phyloP scores from a whole-genome alignment of 2,329 filamentous ascomycete species.

The Fusarium agapanthi region DNA sequence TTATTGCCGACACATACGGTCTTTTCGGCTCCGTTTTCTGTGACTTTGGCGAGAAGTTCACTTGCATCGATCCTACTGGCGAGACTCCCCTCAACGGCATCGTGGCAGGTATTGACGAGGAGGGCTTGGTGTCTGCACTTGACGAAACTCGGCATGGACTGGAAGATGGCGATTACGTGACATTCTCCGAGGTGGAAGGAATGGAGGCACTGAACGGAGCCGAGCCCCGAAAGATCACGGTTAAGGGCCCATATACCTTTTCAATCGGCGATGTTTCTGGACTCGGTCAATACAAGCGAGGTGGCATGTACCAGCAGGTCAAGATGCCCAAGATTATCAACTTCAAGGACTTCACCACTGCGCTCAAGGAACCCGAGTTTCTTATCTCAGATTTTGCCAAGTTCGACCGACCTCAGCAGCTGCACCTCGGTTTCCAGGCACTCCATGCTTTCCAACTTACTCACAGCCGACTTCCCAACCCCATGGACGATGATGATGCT shows the following conservation, averaged over 20 bases:
- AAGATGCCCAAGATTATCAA: slow-evolving; percentile 97
- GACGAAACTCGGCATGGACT: slow-evolving; percentile 95
- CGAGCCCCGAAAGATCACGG: slow-evolving; percentile 87
- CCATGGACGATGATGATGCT: slow-evolving; percentile 87
- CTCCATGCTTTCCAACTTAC: slow-evolving; percentile 84
- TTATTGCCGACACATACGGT: slow-evolving; percentile 88
- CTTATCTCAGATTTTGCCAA: slow-evolving; percentile 97
- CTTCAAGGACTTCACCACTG: slow-evolving; percentile 81
- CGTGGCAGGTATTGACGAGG: slow-evolving; percentile 86
- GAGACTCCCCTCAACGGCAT: slow-evolving; percentile 90
- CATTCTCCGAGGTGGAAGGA: slow-evolving; percentile 91
- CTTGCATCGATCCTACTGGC: slow-evolving; percentile 87
- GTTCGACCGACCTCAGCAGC: slow-evolving; percentile 91
- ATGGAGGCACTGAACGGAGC: slow-evolving; percentile 88
- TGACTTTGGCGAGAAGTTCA: slow-evolving; percentile 95
- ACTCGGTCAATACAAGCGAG: slow-evolving; percentile 85
- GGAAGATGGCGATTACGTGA: slow-evolving; percentile 96
- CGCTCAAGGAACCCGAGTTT: slow-evolving; percentile 88
- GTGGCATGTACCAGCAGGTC: slow-evolving; percentile 92
- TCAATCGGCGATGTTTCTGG: slow-evolving; percentile 93
- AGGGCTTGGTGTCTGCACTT: slow-evolving; percentile 89
- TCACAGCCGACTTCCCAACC: slow-evolving; percentile 79
- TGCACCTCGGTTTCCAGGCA: slow-evolving; percentile 92
- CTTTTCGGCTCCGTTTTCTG: slow-evolving; percentile 97
- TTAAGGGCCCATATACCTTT: slow-evolving; percentile 97